Evolutionary conservation across 2,329 filamentous ascomycete genomes (phyloP), one percentile per base, ranked within the genome.

Genomic region (Apiospora rasikravindrae): DNA sequence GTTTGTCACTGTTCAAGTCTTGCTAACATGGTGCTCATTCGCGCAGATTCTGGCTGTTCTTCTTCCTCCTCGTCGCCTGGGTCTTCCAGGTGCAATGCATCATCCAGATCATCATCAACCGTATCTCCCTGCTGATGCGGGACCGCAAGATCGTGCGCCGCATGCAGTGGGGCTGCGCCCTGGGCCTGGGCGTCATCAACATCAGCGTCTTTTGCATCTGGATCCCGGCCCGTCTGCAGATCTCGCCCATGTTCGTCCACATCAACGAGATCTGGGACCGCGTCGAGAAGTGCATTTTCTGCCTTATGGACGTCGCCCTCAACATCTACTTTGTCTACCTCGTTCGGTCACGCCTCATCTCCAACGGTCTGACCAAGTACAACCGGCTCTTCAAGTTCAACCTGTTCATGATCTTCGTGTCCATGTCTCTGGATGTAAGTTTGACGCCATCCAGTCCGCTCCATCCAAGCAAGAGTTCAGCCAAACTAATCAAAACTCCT

Each of bases 101-200:
- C 2, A 84, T 86, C 77, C 86, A 87, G 73, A 88, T 88, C 64
- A 86, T 87, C 75, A 84, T 86, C 74, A 88, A 88, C 74, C 83
- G 86, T 40, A 81, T 87, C 10, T 79, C 82, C 0, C 80, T 88
- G 11, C 82, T 87, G 49, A 80, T 86, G 44, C 81, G 83, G 26
- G 77, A 84, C 72, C 81, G 79, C 4, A 75, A 70, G 0, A 81
- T 80, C n/a, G 80, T 82, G 8, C 40, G 72, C 2, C 77, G 74
- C 29, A 76, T 88, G 29, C 87, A 86, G 74, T 81, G 82, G 80
- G 78, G 77, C 3, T 81, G 83, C 19, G 77, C 84, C 0, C n/a
- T 80, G 16, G 33, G 84, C 42, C 84, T 88, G 72, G 84, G 82
- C n/a, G 33, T 47, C 44, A 83, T 88, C 76, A 88, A 87, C 73